Evolutionary conservation across 257 asterid genomes (phyloP), one percentile per base, ranked within the genome.

Genomic region (Cordia subcordata): DNA sequence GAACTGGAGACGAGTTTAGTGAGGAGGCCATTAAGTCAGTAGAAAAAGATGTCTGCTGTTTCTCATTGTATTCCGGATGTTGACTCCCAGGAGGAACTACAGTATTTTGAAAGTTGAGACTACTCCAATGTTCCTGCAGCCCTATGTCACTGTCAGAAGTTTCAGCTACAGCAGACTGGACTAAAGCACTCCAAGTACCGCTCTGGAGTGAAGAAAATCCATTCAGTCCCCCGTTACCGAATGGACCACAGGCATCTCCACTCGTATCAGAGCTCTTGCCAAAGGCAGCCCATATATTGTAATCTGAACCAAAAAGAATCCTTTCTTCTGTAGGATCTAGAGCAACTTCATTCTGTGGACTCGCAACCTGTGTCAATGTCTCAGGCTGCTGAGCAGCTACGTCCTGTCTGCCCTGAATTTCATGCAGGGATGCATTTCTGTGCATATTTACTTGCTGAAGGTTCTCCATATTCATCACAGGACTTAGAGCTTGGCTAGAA

Each of bases 131-230:
- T 71, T 81, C 87, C 61, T 76, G 82, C 59, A 76, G 73, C 59
- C 77, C 78, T 57, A 72, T 18, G 75, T 82, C 88, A 47, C 69
- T 65, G 53, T 86, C 68, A 65, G 94, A 79, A 52, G 87, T 81
- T 84, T 92, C 98, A 51, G 93, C 94, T 58, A 85, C 96, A 21
- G 98, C 98, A 63, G 98, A 88, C 72, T 92, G 98, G 96, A 92
- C 88, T 50, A 92, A 88, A 72, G 98, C 96, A 74, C 98, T 88
- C 98, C 98, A 91, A 72, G 95, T 83, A 65, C 98, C 98, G 72
- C 86, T 76, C 70, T 83, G 90, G 72, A 79, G 65, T 45, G 94
- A 79, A 79, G 35, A 6, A 27, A 27, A 27, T 1, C 69, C 53
- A 60, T 75, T 27, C 5, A 5, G 35, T 12, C 77, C 82, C 52